A percentile compares a stretch with the other conserved stretches of the same genome.
phyloP scores from a whole-genome alignment of 2,329 filamentous ascomycete species.

The Sarocladiaceae sp. region DNA sequence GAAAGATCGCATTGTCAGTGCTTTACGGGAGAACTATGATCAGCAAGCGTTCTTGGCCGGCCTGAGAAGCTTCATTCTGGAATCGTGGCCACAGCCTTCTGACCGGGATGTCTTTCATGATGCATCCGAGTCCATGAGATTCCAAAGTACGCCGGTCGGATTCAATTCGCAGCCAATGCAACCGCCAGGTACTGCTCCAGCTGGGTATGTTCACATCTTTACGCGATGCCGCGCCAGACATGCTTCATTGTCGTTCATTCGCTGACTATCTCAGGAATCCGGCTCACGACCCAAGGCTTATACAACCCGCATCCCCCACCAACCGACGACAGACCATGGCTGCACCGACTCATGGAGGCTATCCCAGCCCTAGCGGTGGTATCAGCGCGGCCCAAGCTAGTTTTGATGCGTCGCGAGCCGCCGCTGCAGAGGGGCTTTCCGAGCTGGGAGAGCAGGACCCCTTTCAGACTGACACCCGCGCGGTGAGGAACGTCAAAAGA shows the following conservation, averaged over 20 bases:
- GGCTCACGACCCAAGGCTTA: too few relatives aligned
- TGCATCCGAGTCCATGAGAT: background rate
- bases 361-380: too few relatives aligned
- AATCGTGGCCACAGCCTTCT: background rate
- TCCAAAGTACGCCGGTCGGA: background rate
- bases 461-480: constrained; percentile 16
- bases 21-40: constrained; percentile 15
- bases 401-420: background rate
- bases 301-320: too few relatives aligned
- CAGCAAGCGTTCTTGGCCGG: constrained; percentile 14
- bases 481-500: background rate
- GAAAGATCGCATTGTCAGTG: constrained; percentile 9
- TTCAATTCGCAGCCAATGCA: background rate
- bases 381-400: too few relatives aligned
- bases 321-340: too few relatives aligned
- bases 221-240: too few relatives aligned
- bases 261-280: too few relatives aligned
- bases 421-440: background rate
- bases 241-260: too few relatives aligned
- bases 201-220: too few relatives aligned
- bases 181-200: background rate
- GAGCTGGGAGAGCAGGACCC: constrained; percentile 9
- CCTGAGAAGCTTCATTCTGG: constrained; percentile 15
- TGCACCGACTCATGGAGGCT: too few relatives aligned
- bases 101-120: constrained; percentile 3